phyloP scores from a whole-genome alignment of 257 asterid species.

The Osmanthus fragrans region DNA sequence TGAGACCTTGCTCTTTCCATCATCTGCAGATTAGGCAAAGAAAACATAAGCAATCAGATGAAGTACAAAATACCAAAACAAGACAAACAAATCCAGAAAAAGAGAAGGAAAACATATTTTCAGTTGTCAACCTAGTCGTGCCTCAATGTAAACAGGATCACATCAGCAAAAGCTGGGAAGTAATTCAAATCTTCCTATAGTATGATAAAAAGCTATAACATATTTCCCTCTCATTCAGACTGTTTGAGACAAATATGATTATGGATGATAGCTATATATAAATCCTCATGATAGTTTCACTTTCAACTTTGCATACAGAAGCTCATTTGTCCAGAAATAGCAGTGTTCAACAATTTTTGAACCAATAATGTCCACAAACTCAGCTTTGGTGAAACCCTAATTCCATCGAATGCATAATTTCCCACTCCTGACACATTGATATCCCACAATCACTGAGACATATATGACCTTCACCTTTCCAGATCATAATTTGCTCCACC shows the following conservation, averaged over 20 bases:
- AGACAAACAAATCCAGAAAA: conserved; percentile 7
- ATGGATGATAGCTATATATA: conserved; percentile 2
- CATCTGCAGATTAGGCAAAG: conserved; percentile 35
- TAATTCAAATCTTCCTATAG: conserved; percentile 3
- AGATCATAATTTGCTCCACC: background rate
- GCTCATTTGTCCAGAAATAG: background rate
- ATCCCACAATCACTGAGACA: background rate
- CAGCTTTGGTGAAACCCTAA: background rate
- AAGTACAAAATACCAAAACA: conserved; percentile 12
- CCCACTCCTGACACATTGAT: background rate
- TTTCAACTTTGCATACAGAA: conserved; percentile 6
- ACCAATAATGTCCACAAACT: conserved; percentile 1
- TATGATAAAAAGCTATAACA: background rate
- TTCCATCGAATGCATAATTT: background rate
- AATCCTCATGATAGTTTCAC: conserved; percentile 5
- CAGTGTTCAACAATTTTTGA: background rate
- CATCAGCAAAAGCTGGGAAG: conserved; percentile 8
- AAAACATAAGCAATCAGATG: background rate
- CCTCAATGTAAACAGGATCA: background rate
- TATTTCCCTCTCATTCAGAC: conserved; percentile 7
- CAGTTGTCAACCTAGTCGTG: conserved; percentile 9
- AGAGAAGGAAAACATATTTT: conserved; percentile 9
- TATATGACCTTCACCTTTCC: conserved; percentile 7
- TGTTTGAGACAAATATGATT: conserved; percentile 10
- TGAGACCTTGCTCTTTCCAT: conserved; percentile 72